Evolutionary conservation across 371 early-diverging fungal genomes (phyloP).

Genomic region (Aphelidium insulamus): DNA sequence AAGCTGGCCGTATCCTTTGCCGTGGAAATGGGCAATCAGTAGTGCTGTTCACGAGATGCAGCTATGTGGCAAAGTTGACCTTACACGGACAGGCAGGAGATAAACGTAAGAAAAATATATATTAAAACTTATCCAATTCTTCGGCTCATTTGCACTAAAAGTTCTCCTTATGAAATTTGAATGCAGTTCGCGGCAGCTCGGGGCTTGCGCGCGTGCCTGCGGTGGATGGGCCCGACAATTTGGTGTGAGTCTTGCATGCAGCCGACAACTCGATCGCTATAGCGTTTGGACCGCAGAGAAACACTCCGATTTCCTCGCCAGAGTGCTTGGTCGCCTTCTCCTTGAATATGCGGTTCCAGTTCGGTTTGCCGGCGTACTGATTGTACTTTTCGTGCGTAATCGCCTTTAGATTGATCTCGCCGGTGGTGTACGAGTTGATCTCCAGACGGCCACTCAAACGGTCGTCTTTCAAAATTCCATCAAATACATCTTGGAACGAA

Average conservation of each 20-base stretch:
- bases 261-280: too few relatives aligned
- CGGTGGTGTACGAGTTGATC: slow-evolving; percentile 48
- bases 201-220: too few relatives aligned
- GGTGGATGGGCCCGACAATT: too few relatives aligned
- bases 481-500: slow-evolving; percentile 51
- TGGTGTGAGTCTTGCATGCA: too few relatives aligned
- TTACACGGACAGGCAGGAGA: too few relatives aligned
- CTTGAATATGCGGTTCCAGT: slow-evolving; percentile 20
- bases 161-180: too few relatives aligned
- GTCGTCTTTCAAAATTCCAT: slow-evolving; percentile 30
- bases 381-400: slow-evolving; percentile 11
- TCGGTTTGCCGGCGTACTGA: slow-evolving; percentile 25
- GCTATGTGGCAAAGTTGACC: too few relatives aligned
- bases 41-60: too few relatives aligned
- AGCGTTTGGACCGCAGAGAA: slow-evolving; percentile 27
- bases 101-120: too few relatives aligned
- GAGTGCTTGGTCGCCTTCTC: slow-evolving; percentile 11
- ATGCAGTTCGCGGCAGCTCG: too few relatives aligned
- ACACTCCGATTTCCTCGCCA: slow-evolving; percentile 22
- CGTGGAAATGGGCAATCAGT: slow-evolving; percentile 62
- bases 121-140: too few relatives aligned
- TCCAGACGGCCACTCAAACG: slow-evolving; percentile 26
- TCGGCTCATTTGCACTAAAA: too few relatives aligned
- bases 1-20: slow-evolving; percentile 62
- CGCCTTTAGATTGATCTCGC: slow-evolving; percentile 17